Evolutionary conservation across 257 asterid genomes (phyloP), one percentile per base, ranked within the genome.

Genomic region (Salvia miltiorrhiza): DNA sequence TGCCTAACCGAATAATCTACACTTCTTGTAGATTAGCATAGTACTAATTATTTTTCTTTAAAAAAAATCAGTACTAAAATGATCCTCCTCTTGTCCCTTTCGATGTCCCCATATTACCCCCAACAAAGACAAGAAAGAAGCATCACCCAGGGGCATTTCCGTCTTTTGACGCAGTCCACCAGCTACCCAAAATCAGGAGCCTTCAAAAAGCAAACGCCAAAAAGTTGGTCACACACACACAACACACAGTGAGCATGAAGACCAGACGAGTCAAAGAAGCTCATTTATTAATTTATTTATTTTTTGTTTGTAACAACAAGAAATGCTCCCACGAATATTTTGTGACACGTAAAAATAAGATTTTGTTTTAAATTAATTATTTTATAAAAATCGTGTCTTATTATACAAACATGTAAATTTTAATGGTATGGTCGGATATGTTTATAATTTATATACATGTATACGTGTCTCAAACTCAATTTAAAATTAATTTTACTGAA

Each of bases 231-330:
- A 10, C 33, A 79, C 65, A 73, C 62, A 60, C 35, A 55, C 56
- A 44, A 57, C 52, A 21, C 67, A 71, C 11, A 58, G 32, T 55
- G 60, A 47, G 23, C 74, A 65, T 67, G 67, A 68, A 57, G 50
- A 61, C 76, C 32, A 76, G 80, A 78, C 69, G 77, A 76, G 88
- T 78, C 72, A 77, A 77, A 76, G 70, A 45, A 50, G 35, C 57
- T 64, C 13, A n/a, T n/a, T n/a, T n/a, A n/a, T n/a, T n/a, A n/a
- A n/a, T n/a, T n/a, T n/a, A n/a, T n/a, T n/a, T 12, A 55, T 57
- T 76, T 71, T 65, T 56, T 72, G 45, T 33, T 39, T 64, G 62
- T 23, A 50, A 35, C 32, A 52, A 43, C 53, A 62, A 37, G 49
- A 37, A 41, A 12, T n/a, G n/a, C n/a, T n/a, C n/a, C n/a, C n/a